These are phyloP conservation scores for Cyberlindnera suaveolens DNA, from an alignment of 805 yeast species.

Conservation along the genomic window DNA sequence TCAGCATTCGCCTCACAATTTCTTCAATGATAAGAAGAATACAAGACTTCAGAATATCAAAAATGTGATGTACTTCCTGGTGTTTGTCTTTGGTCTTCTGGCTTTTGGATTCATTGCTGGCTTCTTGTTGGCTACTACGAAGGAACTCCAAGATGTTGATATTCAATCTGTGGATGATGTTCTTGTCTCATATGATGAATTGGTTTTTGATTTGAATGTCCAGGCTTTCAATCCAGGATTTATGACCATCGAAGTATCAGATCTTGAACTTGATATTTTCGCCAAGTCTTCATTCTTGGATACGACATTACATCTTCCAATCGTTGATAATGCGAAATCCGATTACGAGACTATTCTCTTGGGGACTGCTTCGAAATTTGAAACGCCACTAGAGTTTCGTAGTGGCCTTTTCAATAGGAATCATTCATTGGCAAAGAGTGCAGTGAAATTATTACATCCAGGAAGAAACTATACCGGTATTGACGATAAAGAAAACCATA, in stretches of 20 bases:
- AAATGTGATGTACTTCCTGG: constrained; percentile 28
- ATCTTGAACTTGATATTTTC: constrained; percentile 77
- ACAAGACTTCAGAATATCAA: constrained; percentile 28
- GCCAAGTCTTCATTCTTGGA: constrained; percentile 57
- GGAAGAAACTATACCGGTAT: constrained; percentile 38
- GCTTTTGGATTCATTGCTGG: constrained; percentile 77
- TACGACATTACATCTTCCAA: constrained; percentile 6
- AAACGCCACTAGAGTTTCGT: constrained; percentile 64
- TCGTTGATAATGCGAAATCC: constrained; percentile 8
- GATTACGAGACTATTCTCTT: constrained; percentile 56
- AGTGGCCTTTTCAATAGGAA: constrained; percentile 73
- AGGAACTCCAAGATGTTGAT: constrained; percentile 66
- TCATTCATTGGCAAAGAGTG: constrained; percentile 53
- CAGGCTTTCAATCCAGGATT: constrained; percentile 88
- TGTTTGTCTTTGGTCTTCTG: constrained; percentile 41
- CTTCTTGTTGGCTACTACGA: constrained; percentile 77
- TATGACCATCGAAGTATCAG: constrained; percentile 54
- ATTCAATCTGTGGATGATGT: constrained; percentile 62
- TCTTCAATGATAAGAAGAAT: constrained; percentile 24
- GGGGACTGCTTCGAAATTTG: constrained; percentile 63
- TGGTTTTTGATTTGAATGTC: constrained; percentile 70
- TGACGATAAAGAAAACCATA: constrained; percentile 21
- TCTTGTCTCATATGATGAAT: constrained; percentile 75
- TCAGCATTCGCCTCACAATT: constrained; percentile 43
- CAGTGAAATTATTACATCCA: constrained; percentile 67